Evolutionary conservation across 331 rosid genomes (phyloP).

Genomic region (Dryas integrifolia): DNA sequence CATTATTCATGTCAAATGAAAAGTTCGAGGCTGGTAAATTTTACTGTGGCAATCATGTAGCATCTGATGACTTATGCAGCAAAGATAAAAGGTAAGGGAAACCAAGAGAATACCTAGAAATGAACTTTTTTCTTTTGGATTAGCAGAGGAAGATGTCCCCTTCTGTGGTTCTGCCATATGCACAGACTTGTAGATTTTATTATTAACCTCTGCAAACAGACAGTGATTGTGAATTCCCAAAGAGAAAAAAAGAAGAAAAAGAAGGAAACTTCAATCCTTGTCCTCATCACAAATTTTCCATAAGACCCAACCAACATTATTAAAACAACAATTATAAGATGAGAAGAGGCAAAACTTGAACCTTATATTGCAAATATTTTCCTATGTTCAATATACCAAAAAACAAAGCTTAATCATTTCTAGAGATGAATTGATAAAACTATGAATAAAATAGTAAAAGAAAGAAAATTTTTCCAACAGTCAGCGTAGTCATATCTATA

Average conservation of each 20-base stretch:
- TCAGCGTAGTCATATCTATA: background rate
- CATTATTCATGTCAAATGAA: slow-evolving; percentile 16
- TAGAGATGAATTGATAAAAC: background rate
- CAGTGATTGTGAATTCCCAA: slow-evolving; percentile 10
- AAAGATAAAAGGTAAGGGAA: slow-evolving; percentile 19
- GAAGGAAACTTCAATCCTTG: slow-evolving; percentile 6
- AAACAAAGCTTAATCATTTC: background rate
- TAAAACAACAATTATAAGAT: background rate
- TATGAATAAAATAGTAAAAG: background rate
- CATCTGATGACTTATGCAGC: slow-evolving; percentile 15
- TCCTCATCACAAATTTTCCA: background rate
- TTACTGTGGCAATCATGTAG: background rate
- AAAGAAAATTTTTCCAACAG: background rate
- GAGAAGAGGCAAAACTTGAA: background rate
- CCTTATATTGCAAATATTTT: background rate
- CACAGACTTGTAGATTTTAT: slow-evolving; percentile 24
- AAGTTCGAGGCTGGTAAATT: background rate
- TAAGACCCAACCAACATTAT: slow-evolving; percentile 14
- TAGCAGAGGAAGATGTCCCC: slow-evolving; percentile 51
- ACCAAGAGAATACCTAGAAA: slow-evolving; percentile 49
- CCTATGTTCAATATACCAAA: background rate
- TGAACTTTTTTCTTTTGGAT: slow-evolving; percentile 47
- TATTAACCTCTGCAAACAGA: slow-evolving; percentile 28
- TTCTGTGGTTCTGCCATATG: slow-evolving; percentile 64
- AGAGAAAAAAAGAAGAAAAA: background rate